A percentile compares a stretch with the other conserved stretches of the same genome.
phyloP scores from a whole-genome alignment of 495 filamentous ascomycete species.

The Margaritispora aquatica region DNA sequence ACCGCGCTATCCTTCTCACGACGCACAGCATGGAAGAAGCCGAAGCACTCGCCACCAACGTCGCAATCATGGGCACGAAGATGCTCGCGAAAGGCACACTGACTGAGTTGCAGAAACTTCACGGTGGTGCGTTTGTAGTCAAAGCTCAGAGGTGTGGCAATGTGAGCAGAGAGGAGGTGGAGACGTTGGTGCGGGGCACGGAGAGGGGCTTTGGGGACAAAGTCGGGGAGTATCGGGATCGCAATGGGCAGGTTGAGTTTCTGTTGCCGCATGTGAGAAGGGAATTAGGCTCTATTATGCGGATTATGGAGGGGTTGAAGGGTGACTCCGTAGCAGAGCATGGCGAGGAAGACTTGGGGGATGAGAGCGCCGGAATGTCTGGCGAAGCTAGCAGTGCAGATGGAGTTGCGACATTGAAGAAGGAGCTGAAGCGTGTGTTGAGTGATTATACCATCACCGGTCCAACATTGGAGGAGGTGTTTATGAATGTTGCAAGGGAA shows the following conservation, averaged over 20 bases:
- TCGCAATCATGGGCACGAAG: slow-evolving; percentile 39
- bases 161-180: background rate
- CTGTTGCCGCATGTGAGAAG: slow-evolving; percentile 18
- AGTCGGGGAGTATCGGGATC: slow-evolving; percentile 5
- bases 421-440: background rate
- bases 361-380: background rate
- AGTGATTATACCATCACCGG: slow-evolving; percentile 18
- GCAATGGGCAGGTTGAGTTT: slow-evolving; percentile 16
- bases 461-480: slow-evolving; percentile 21
- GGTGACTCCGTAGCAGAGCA: slow-evolving; percentile 5
- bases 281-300: slow-evolving; percentile 18
- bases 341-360: background rate
- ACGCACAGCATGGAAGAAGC: slow-evolving; percentile 50
- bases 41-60: slow-evolving; percentile 40
- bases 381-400: too few relatives aligned
- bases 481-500: slow-evolving; percentile 23
- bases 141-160: slow-evolving; percentile 19
- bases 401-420: slow-evolving; percentile 1
- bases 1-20: slow-evolving; percentile 35
- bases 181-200: slow-evolving; percentile 1
- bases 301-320: slow-evolving; percentile 20
- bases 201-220: background rate
- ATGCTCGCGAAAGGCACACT: slow-evolving; percentile 42
- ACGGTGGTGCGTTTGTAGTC: slow-evolving; percentile 36
- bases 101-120: slow-evolving; percentile 30